These are phyloP conservation scores for Colletotrichum kahawae DNA, from an alignment of 2,329 filamentous ascomycete genomes.

Conservation along the genomic window DNA sequence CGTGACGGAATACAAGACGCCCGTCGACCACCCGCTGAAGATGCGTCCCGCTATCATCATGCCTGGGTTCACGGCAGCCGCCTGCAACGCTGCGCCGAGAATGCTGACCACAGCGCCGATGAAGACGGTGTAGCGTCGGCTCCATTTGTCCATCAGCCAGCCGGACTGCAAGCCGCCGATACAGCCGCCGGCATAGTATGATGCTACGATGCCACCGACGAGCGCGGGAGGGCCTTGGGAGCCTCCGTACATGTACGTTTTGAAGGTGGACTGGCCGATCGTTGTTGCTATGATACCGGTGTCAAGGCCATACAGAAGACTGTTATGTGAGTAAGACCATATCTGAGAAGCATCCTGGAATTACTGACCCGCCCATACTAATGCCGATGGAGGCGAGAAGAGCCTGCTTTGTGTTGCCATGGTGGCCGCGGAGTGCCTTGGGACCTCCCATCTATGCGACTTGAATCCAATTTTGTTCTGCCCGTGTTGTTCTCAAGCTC, in stretches of 20 bases:
- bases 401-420: background rate
- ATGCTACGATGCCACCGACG: background rate
- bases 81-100: background rate
- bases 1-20: background rate
- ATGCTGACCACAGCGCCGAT: background rate
- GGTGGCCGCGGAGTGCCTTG: background rate
- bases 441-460: background rate
- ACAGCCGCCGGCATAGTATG: background rate
- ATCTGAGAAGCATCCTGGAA: background rate
- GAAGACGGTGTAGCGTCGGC: background rate
- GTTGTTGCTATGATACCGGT: background rate
- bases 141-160: background rate
- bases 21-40: background rate
- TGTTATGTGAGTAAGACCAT: background rate
- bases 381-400: background rate
- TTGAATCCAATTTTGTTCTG: no score
- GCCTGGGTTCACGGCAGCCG: background rate
- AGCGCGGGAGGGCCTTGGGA: background rate
- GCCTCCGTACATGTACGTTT: background rate
- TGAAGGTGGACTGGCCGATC: background rate
- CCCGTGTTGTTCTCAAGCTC: no score
- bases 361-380: background rate
- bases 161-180: background rate
- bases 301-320: background rate
- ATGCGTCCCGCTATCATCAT: background rate